phyloP scores from a whole-genome alignment of 2,329 filamentous ascomycete species.

The Chaetomium olivaceum region DNA sequence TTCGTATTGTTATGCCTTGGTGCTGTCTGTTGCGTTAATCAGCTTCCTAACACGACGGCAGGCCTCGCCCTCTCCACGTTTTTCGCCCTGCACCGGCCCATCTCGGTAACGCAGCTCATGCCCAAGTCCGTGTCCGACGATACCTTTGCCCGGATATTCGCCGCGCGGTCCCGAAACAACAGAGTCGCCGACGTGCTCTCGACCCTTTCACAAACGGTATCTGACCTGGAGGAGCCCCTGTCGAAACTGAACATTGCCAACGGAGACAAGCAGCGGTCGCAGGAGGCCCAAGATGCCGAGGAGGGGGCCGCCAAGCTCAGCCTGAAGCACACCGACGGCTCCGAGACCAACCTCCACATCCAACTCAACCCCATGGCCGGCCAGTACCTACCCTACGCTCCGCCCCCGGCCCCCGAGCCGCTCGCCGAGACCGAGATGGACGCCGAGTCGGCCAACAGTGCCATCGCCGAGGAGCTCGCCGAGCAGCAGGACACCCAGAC shows the following conservation, averaged over 20 bases:
- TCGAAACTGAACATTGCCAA: constrained; percentile 51
- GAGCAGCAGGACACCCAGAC: constrained; percentile 46
- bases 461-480: constrained; percentile 37
- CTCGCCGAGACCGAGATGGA: constrained; percentile 37
- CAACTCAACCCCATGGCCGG: constrained; percentile 69
- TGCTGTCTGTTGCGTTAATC: neutral
- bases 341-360: constrained; percentile 60
- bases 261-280: constrained; percentile 27
- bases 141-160: constrained; percentile 83
- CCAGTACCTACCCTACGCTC: constrained; percentile 76
- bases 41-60: constrained; percentile 44
- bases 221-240: constrained; percentile 61
- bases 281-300: constrained; percentile 45
- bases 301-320: constrained; percentile 54
- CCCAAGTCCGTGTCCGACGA: constrained; percentile 70
- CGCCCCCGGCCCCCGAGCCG: constrained; percentile 76
- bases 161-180: constrained; percentile 51
- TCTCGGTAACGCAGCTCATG: constrained; percentile 81
- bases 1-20: constrained; percentile 41
- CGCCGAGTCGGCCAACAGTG: constrained; percentile 34
- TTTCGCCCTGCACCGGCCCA: constrained; percentile 93
- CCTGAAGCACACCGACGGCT: constrained; percentile 57
- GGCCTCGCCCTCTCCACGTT: constrained; percentile 88
- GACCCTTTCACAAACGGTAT: constrained; percentile 62
- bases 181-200: constrained; percentile 64